These are phyloP conservation scores for Blastobotrys buckinghamii DNA, from an alignment of 1,139 yeast species.

Conservation along the genomic window DNA sequence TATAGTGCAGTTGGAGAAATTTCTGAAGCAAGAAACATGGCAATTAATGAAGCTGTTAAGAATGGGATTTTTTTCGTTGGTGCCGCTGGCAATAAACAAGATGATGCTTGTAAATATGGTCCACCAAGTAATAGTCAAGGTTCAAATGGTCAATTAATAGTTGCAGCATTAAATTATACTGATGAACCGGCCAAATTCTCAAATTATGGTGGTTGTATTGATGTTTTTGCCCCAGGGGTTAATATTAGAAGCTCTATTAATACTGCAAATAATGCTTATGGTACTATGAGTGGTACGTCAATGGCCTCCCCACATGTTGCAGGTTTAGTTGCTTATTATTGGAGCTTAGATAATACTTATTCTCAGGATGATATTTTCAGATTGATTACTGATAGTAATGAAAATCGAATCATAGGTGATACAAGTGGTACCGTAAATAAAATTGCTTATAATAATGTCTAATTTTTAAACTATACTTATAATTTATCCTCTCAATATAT, in stretches of 20 bases:
- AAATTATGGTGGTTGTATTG: conserved; percentile 85
- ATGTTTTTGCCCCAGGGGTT: conserved; percentile 77
- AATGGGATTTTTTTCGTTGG: conserved; percentile 60
- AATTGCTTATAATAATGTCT: conserved; percentile 25
- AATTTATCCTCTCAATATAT: background rate
- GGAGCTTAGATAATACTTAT: conserved; percentile 38
- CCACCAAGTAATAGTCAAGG: conserved; percentile 55
- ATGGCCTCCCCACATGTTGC: conserved; percentile 84
- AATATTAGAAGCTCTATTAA: conserved; percentile 45
- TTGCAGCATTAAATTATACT: conserved; percentile 70
- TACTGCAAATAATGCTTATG: conserved; percentile 30
- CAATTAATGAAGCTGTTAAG: conserved; percentile 79
- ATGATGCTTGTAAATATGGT: conserved; percentile 70
- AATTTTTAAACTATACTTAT: background rate
- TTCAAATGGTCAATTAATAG: conserved; percentile 48
- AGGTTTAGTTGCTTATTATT: conserved; percentile 62
- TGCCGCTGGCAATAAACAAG: conserved; percentile 81
- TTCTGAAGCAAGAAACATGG: conserved; percentile 73
- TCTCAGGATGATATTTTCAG: conserved; percentile 18
- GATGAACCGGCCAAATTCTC: conserved; percentile 69
- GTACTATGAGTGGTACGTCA: conserved; percentile 70
- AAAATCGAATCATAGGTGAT: conserved; percentile 18
- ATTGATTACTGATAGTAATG: conserved; percentile 22
- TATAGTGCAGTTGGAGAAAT: conserved; percentile 90
- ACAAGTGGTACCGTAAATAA: conserved; percentile 23